Evolutionary conservation across 2,329 filamentous ascomycete species (phyloP).

Genomic region (Fusarium beomiforme): DNA sequence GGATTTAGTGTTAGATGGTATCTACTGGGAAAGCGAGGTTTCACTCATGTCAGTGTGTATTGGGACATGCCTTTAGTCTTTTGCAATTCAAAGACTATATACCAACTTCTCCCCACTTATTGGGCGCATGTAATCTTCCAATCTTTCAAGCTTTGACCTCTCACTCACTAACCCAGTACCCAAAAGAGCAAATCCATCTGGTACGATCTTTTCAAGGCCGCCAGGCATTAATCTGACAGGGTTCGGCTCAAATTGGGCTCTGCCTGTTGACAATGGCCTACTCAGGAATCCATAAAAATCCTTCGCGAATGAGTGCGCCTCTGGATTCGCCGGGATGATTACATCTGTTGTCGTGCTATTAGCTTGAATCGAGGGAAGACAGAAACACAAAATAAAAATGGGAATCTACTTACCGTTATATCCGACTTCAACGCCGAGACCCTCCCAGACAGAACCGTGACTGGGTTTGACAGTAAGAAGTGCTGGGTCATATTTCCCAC

Average conservation of each 20-base stretch:
- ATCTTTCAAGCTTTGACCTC: slow-evolving; percentile 24
- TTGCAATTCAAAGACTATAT: slow-evolving; percentile 17
- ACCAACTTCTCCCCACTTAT: slow-evolving; percentile 55
- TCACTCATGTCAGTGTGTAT: no score
- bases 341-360: neutral
- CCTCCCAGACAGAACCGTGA: slow-evolving; percentile 56
- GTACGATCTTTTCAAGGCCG: slow-evolving; percentile 39
- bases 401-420: slow-evolving; percentile 45
- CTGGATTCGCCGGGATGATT: slow-evolving; percentile 24
- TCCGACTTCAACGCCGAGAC: slow-evolving; percentile 51
- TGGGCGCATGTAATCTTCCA: slow-evolving; percentile 49
- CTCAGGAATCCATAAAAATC: slow-evolving; percentile 51
- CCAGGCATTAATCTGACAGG: slow-evolving; percentile 48
- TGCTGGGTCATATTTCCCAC: slow-evolving; percentile 37
- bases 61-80: neutral
- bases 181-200: slow-evolving; percentile 44
- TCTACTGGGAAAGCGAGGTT: no score
- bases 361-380: fast-evolving
- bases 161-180: slow-evolving; percentile 38
- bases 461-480: slow-evolving; percentile 45
- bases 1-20: no score
- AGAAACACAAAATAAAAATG: no score
- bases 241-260: slow-evolving; percentile 41
- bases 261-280: neutral
- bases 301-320: slow-evolving; percentile 46